These are phyloP conservation scores for Ceratobasidium sp. DNA, from an alignment of 1,284 basidiomycete genomes.

Conservation along the genomic window DNA sequence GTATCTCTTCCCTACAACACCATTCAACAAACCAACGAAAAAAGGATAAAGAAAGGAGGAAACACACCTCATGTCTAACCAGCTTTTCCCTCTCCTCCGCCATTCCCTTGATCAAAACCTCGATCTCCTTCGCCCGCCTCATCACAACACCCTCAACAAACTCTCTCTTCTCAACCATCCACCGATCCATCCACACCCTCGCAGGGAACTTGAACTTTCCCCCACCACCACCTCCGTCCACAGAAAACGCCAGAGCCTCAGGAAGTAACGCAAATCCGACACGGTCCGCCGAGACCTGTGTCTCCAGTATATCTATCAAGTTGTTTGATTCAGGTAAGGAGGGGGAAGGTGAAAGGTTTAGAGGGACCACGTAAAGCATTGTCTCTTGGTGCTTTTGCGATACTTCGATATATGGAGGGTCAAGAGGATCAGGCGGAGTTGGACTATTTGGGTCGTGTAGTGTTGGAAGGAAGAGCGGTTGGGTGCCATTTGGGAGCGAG, in stretches of 20 bases:
- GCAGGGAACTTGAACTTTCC: conserved; percentile 69
- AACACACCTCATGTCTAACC: conserved; percentile 66
- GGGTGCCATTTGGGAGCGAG: not conserved
- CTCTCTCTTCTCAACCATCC: conserved; percentile 69
- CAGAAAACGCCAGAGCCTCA: conserved; percentile 11
- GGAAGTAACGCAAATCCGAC: conserved; percentile 17
- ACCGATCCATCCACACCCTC: conserved; percentile 76
- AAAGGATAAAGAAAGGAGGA: not conserved
- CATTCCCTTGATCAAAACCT: conserved; percentile 65
- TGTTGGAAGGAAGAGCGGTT: conserved; percentile 23
- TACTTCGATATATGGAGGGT: not conserved
- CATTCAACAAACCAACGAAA: not conserved
- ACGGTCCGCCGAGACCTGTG: conserved; percentile 15
- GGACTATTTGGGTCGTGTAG: conserved; percentile 18
- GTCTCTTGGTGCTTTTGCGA: conserved; percentile 4
- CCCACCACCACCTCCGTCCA: not conserved
- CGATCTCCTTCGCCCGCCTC: conserved; percentile 62
- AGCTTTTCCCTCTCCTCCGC: conserved; percentile 63
- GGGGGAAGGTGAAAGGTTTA: not conserved
- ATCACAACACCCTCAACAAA: conserved; percentile 65
- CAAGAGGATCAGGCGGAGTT: not conserved
- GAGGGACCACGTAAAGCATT: conserved; percentile 12
- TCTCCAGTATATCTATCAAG: conserved; percentile 17
- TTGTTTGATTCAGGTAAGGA: not conserved
- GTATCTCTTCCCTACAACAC: conserved; percentile 67